Base-by-base conservation (phyloP, 2,329 filamentous ascomycete species). In the Curvularia spicifera region DNA sequence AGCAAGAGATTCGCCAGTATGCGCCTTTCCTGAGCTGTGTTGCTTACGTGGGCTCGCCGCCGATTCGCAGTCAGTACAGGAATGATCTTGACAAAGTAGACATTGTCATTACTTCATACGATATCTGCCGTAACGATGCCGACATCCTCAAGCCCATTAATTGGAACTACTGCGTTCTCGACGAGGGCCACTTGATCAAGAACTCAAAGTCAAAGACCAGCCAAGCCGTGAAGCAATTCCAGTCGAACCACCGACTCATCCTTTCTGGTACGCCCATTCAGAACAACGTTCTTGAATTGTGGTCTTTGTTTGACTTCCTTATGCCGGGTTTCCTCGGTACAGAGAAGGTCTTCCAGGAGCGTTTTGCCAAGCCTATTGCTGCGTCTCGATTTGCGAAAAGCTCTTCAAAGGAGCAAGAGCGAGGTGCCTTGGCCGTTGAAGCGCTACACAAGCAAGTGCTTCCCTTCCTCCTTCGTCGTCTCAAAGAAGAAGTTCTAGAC, bases 391-490 rank as follows among this genome's bases (percentile, higher is more conserved):
- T 93, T 74, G 94, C 91, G 78, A 99, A 98, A 76, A 96, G 95
- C 1, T 98, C 94, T 1, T 97, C 95, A 0, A 98, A 97, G 73
- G 95, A 99, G 75, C 96, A 99, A 79, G 95, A 99, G 81, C 92
- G 93, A 3, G 95, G 96, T 53, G 96, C 96, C 1, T 82, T 99
- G 26, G 95, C 95, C 0, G 97, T 99, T 56, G 95, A 99, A 78
- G 95, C 95, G n/a, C 82, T 99, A 22, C 95, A 99, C 80, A 99
- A 99, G 76, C 95, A 99, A 74, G 96, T 99, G 1, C 81, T 99
- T 33, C 95, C 95, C 1, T 99, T 99, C 88, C 83, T 99, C 61
- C 86, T 99, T 39, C 91, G 95, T 60, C 93, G 95, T 69, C 85
- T 99, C 68, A 99, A 99, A 79, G 95, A 99, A 79, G 95, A 99